A percentile compares a stretch with the other conserved stretches of the same genome.
These are phyloP conservation scores for Hydnomerulius pinastri DNA, from an alignment of 768 basidiomycete genomes.

Conservation along the genomic window DNA sequence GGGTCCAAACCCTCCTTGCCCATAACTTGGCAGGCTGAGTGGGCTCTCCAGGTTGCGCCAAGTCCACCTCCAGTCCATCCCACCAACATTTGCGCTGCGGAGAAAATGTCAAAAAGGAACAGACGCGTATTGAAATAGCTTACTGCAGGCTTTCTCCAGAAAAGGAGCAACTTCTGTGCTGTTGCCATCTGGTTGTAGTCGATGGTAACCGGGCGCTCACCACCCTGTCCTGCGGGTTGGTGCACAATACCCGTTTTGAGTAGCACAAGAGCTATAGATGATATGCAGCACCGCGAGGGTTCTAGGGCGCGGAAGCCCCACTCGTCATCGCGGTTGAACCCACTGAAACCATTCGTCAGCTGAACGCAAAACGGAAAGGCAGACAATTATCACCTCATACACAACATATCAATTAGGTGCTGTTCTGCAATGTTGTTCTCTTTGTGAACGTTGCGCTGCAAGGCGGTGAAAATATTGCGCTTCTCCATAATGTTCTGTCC, in stretches of 20 bases:
- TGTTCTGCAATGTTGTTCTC: slow-evolving; percentile 99
- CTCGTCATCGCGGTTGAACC: slow-evolving; percentile 95
- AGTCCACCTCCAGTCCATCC: slow-evolving; percentile 92
- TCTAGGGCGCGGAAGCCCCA: slow-evolving; percentile 98
- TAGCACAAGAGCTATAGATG: slow-evolving; percentile 95
- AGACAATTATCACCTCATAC: slow-evolving; percentile 78
- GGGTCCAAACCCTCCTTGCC: slow-evolving; percentile 97
- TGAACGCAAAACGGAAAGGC: neutral
- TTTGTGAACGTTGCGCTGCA: slow-evolving; percentile 98
- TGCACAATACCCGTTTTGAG: slow-evolving; percentile 97
- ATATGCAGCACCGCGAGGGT: slow-evolving; percentile 95
- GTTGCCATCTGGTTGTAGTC: slow-evolving; percentile 95
- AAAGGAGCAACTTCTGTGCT: slow-evolving; percentile 93
- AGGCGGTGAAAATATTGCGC: slow-evolving; percentile 92
- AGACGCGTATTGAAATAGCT: slow-evolving; percentile 33
- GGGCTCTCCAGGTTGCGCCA: slow-evolving; percentile 58
- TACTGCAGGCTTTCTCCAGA: slow-evolving; percentile 99
- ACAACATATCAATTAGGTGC: slow-evolving; percentile 99
- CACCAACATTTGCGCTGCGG: slow-evolving; percentile 98
- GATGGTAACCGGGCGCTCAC: slow-evolving; percentile 73
- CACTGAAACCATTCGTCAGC: slow-evolving; percentile 43
- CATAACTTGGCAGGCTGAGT: slow-evolving; percentile 80
- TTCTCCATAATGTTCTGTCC: slow-evolving; percentile 88
- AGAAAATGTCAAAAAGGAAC: neutral
- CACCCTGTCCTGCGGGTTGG: slow-evolving; percentile 49